phyloP scores from a whole-genome alignment of 2,329 filamentous ascomycete species.

The Sclerotinia trifoliorum region DNA sequence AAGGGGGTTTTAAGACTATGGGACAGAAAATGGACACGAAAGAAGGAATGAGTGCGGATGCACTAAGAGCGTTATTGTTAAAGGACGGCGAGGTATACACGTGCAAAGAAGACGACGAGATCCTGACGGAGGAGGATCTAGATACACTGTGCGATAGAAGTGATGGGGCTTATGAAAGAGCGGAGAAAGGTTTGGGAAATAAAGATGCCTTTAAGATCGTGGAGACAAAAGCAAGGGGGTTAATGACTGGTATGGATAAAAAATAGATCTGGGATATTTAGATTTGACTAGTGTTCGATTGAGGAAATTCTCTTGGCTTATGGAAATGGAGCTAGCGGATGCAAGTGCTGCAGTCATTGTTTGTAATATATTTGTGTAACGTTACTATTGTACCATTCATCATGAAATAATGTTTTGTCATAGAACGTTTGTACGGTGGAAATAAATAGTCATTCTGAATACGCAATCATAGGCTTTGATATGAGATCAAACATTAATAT shows the following conservation, averaged over 20 bases:
- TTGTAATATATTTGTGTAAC: conserved; percentile 5
- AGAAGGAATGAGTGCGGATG: conserved; percentile 56
- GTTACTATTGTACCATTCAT: neutral
- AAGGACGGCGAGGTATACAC: conserved; percentile 70
- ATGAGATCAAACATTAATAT: neutral
- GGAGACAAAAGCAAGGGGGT: conserved; percentile 63
- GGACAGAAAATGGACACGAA: conserved; percentile 57
- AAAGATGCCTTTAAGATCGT: conserved; percentile 73
- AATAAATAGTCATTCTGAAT: neutral
- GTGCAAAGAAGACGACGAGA: conserved; percentile 57
- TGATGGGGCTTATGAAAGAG: conserved; percentile 63
- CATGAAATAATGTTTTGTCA: conserved; percentile 7
- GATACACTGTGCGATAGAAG: conserved; percentile 72
- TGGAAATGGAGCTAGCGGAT: neutral
- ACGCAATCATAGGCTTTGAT: neutral
- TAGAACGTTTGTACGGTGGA: neutral
- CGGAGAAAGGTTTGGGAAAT: conserved; percentile 75
- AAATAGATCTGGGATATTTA: conserved; percentile 13
- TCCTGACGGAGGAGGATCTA: conserved; percentile 75
- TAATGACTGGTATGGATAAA: conserved; percentile 34
- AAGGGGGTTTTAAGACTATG: conserved; percentile 77
- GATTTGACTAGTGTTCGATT: neutral
- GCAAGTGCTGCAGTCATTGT: conserved; percentile 5
- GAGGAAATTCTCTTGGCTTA: neutral
- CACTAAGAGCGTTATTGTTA: conserved; percentile 60